phyloP scores from a whole-genome alignment of 192 early-diverging fungal genomes.

The Coemansia sp. region DNA sequence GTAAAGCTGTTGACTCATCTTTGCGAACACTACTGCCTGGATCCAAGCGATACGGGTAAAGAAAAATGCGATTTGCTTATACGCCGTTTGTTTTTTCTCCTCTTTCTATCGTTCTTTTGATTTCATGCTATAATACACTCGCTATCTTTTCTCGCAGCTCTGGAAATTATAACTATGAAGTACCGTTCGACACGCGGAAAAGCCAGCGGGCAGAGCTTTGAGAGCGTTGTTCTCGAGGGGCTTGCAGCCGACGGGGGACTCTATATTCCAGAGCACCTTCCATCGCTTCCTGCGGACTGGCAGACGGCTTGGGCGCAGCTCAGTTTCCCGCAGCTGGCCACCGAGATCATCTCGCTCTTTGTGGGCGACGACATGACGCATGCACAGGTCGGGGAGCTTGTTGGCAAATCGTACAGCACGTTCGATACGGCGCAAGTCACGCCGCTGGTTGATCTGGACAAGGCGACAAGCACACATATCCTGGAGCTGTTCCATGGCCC shows the following conservation, averaged over 20 bases:
- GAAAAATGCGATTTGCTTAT: too few species aligned
- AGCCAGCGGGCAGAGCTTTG: slow-evolving; percentile 72
- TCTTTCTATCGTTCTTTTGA: slow-evolving; percentile 10
- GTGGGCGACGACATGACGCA: slow-evolving; percentile 83
- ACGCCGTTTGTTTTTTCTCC: too few species aligned
- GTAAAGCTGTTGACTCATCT: not conserved
- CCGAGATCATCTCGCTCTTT: slow-evolving; percentile 81
- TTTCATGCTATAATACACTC: slow-evolving; percentile 21
- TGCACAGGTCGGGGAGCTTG: slow-evolving; percentile 67
- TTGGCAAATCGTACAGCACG: slow-evolving; percentile 75
- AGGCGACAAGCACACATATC: slow-evolving; percentile 34
- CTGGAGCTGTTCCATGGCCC: slow-evolving; percentile 97
- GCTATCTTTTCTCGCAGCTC: not conserved
- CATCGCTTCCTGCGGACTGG: slow-evolving; percentile 72
- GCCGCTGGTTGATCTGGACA: slow-evolving; percentile 65
- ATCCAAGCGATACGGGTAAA: too few species aligned
- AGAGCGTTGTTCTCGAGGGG: slow-evolving; percentile 90
- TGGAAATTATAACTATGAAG: slow-evolving; percentile 61
- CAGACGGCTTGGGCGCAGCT: slow-evolving; percentile 68
- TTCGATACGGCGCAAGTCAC: slow-evolving; percentile 79
- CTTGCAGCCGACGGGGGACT: slow-evolving; percentile 93
- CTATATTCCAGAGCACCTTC: slow-evolving; percentile 87
- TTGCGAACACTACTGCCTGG: not conserved
- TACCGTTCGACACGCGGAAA: slow-evolving; percentile 91
- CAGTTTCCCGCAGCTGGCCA: slow-evolving; percentile 81